Evolutionary conservation across 1,139 yeast species (phyloP), one percentile per base, ranked within the genome.

Genomic region (Hyphopichia wangnamkhiaoensis): DNA sequence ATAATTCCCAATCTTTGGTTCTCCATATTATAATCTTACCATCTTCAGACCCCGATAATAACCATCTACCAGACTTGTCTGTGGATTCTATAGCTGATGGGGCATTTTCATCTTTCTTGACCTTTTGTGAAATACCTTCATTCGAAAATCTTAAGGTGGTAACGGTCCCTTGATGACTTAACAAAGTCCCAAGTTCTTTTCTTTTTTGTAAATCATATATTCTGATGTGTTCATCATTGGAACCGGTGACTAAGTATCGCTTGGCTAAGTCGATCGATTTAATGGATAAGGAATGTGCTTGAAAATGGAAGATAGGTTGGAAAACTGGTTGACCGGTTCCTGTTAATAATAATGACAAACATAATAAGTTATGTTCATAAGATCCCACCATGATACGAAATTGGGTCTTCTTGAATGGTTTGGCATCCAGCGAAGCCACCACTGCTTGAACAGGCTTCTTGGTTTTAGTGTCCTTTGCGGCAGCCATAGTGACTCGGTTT

Each of bases 1-100:
- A 82, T 35, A 82, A 76, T 58, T 93, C 98, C 99, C 99, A 93
- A 62, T 94, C 98, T 58, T 88, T 89, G 5, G 94, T 85, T 62
- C 98, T 76, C 98, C 98, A 93, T 38, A 93, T 78, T 44, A 89
- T 80, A 39, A 94, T 83, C 47, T 82, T 84, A 30, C 96, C 95
- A 59, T 93, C 98, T 40, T 87, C 96, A 4, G 93, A 87, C 0
- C 95, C 96, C 14, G 95, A 84, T 32, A 94, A 65, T 35, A 93
- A 71, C 98, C 98, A 93, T 57, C 84, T 89, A 7, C 90, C 91
- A 16, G 74, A 62, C 48, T 75, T 74, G 37, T 59, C 68, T 12
- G 54, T 46, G 7, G 40, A 18, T 16, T 35, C 36, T 48, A 9
- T 42, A 14, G 25, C 10, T 5, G 21, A 3, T n/a, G 34, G 31